Base-by-base conservation (phyloP, 176 grass and related monocot genomes). In the Carex pumila region DNA sequence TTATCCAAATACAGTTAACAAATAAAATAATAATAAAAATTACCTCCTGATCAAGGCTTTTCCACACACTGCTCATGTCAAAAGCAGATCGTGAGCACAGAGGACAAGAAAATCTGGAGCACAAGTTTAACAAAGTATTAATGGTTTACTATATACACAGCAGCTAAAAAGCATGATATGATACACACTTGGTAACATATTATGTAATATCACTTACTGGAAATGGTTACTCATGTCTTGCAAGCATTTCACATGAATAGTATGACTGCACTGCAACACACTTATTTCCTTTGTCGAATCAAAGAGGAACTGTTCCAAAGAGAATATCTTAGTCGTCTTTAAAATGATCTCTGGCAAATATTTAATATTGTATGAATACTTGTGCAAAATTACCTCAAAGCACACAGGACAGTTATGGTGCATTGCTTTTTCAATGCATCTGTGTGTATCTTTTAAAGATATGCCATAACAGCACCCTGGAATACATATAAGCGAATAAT, bases 351-450 rank as follows among this genome's bases (percentile, higher is more conserved):
- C 3, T 3, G 5, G 19, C 32, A 62, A 47, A 79, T 76, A 55
- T 55, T 56, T 21, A 21, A 88, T 7, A 14, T 18, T 64, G 15
- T 21, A 86, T 0, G 10, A 61, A 81, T 41, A 0, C 15, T 3
- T 47, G 57, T 82, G 53, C 3, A 69, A 57, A 61, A 6, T 80
- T n/a, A 94, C 92, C 92, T 94, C 94, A 45, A 90, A 97, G 81
- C 94, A 94, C 49, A 97, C 85, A 80, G 94, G 94, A 66, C 94
- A 97, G 56, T 97, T 91, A 52, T 92, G 90, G 78, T 97, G 90
- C 92, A 94, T 97, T 91, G 94, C 94, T 85, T 91, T 84, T 85
- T 97, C 89, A 1, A 94, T 36, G 45, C 94, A 94, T 29, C 13
- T 86, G 76, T 94, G 94, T 45, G 92, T 92, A 54, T 97, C 87